Base-by-base conservation (phyloP, 768 basidiomycete genomes). In the Mycena olivaceomarginata region DNA sequence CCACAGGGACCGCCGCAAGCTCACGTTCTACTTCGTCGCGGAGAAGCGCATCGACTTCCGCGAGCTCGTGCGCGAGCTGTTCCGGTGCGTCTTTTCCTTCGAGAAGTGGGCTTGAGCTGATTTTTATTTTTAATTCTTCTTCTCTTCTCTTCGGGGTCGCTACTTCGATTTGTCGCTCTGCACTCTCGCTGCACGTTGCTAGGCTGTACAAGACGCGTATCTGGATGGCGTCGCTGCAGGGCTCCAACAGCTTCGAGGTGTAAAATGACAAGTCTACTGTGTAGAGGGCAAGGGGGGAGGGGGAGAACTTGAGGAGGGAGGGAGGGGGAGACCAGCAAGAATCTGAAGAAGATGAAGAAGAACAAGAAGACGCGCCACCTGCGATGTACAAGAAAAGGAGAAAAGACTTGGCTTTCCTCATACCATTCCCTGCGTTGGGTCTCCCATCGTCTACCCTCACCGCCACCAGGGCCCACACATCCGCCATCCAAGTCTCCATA, bases 21-120 rank as follows among this genome's bases (percentile, higher is more conserved):
- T 99, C 77, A 99, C 98, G 0, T 99, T 99, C 89, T 99, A 99
- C 88, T 99, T 98, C 85, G 89, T 98, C 75, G 97, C 98, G 70
- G 97, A 98, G 81, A 97, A 97, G 85, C 89, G 98, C 80, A 98
- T 99, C 82, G 96, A 97, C 85, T 98, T 99, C 87, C 92, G 98
- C 81, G 98, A 99, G 85, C 92, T 99, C 79, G 98, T 99, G 51
- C 93, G 97, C 83, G 97, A 98, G 85, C 88, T 98, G 60, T 98
- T 98, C 90, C 91, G 97, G 94, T 96, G 77, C 67, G 90, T 85
- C 3, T 12, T 67, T 67, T 53, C 3, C 10, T 15, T 15, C 39
- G 6, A 20, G 10, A 13, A 5, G 18, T 16, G 13, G 31, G 48
- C 4, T 18, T n/a, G 39, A n/a, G 66, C 66, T 67, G 22, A 48